Evolutionary conservation across 768 basidiomycete species (phyloP).

Genomic region (Amanita pseudoporphyria): DNA sequence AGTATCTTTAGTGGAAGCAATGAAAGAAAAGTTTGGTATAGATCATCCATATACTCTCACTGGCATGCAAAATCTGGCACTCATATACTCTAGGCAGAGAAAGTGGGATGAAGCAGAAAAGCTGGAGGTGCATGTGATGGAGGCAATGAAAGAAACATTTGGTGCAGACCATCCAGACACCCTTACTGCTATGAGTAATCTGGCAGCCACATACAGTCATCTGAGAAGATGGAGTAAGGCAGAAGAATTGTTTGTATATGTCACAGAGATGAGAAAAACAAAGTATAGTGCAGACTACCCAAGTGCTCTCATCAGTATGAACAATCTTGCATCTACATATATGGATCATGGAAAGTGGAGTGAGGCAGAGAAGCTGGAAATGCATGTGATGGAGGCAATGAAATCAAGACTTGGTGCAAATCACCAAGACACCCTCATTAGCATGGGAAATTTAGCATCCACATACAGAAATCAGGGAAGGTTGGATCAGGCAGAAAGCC

Average conservation of each 20-base stretch:
- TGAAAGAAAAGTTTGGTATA: neutral
- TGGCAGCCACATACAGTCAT: no score
- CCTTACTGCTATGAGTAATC: no score
- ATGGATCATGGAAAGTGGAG: neutral
- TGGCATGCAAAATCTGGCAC: neutral
- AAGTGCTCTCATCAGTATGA: neutral
- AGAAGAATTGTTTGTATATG: no score
- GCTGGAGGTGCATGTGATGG: neutral
- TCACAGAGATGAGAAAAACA: no score
- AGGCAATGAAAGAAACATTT: neutral
- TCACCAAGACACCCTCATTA: neutral
- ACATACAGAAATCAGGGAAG: neutral
- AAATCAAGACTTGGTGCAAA: neutral
- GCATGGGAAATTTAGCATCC: neutral
- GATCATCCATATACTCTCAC: neutral
- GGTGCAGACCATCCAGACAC: no score
- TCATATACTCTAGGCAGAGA: neutral
- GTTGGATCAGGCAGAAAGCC: no score
- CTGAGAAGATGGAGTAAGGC: no score
- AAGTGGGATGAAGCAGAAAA: conserved; percentile 3
- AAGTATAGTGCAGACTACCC: no score
- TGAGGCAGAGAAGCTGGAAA: neutral
- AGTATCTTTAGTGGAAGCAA: neutral
- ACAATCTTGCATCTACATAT: neutral
- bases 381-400: neutral